Base-by-base conservation (phyloP, 139 green algal genomes). In the Micromonas pusilla region DNA sequence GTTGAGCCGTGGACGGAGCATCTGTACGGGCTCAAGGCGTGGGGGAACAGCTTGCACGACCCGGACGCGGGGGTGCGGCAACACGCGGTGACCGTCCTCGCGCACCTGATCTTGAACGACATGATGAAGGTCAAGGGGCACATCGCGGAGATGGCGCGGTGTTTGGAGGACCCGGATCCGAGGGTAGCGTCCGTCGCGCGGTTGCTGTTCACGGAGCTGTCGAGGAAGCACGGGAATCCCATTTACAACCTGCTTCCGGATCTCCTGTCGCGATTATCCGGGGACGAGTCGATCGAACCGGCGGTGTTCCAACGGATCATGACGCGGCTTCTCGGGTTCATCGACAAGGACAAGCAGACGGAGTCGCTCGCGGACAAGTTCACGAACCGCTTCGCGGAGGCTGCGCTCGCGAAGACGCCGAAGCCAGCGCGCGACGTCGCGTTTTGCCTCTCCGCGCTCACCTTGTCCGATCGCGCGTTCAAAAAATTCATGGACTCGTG, bases 111-210 rank as follows among this genome's bases (percentile, higher is more conserved):
- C 77, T 85, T 98, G 67, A 94, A 95, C 74, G 93, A 97, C 86
- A 96, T 97, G 91, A 91, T 97, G 83, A 98, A 97, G 86, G 91
- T 95, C 45, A 96, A 96, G 83, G 92, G 94, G 9, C 85, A 97
- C 85, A 93, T 97, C 76, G 85, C 86, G 19, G 73, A 84, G 25
- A 85, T 97, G 83, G 92, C 92, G 21, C 36, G 89, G 37, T 89
- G 90, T 80, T 85, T 97, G 73, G 84, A 87, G 77, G 91, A 96
- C 67, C 30, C 37, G 0, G 84, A 93, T 25, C 33, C 65, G 25
- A 5, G 74, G 0, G 63, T 73, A 1, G 37, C 62, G 32, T 30
- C 25, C 6, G 62, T 86, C 26, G 81, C 75, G 26, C 39, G 37
- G 25, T 83, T 96, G 30, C 94, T 96, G 81, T 94, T 96, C 86